phyloP scores from a whole-genome alignment of 2,329 filamentous ascomycete genomes.

The Neofusicoccum sp. region DNA sequence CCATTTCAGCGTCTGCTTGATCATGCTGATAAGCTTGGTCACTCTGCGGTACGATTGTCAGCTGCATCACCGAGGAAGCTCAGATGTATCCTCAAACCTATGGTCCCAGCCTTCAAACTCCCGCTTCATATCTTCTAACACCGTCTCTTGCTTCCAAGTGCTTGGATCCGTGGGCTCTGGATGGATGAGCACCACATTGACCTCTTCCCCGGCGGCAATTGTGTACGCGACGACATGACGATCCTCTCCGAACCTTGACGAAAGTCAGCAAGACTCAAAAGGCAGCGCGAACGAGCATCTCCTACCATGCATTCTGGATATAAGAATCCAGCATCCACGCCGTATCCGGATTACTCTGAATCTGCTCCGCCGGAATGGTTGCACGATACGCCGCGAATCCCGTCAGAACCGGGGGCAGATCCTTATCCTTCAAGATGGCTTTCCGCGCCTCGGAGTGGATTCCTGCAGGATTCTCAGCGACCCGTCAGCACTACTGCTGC shows the following conservation, averaged over 20 bases:
- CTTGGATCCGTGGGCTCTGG: slow-evolving; percentile 58
- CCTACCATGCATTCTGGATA: slow-evolving; percentile 26
- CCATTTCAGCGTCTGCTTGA: slow-evolving; percentile 25
- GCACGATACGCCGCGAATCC: slow-evolving; percentile 62
- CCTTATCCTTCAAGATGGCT: slow-evolving; percentile 20
- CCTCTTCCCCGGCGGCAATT: slow-evolving; percentile 53
- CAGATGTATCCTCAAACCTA: slow-evolving; percentile 37
- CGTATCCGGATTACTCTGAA: slow-evolving; percentile 37
- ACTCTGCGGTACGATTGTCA: slow-evolving; percentile 21
- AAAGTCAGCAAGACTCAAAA: neutral
- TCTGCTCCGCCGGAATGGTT: slow-evolving; percentile 48
- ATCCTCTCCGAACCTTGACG: slow-evolving; percentile 34
- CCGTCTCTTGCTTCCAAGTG: slow-evolving; percentile 52
- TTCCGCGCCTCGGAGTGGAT: slow-evolving; percentile 25
- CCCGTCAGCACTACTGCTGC: neutral
- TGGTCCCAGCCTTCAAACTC: slow-evolving; percentile 64
- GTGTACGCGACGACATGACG: slow-evolving; percentile 49
- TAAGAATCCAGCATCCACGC: slow-evolving; percentile 25
- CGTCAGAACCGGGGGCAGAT: slow-evolving; percentile 48
- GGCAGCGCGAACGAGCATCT: too few species aligned
- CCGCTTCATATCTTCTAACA: slow-evolving; percentile 58
- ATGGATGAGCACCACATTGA: slow-evolving; percentile 63
- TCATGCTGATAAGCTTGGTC: slow-evolving; percentile 29
- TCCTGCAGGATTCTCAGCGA: slow-evolving; percentile 9
- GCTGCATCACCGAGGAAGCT: neutral